A percentile compares a stretch with the other conserved stretches of the same genome.
phyloP scores from a whole-genome alignment of 768 basidiomycete genomes.

The Termitomyces sp. region DNA sequence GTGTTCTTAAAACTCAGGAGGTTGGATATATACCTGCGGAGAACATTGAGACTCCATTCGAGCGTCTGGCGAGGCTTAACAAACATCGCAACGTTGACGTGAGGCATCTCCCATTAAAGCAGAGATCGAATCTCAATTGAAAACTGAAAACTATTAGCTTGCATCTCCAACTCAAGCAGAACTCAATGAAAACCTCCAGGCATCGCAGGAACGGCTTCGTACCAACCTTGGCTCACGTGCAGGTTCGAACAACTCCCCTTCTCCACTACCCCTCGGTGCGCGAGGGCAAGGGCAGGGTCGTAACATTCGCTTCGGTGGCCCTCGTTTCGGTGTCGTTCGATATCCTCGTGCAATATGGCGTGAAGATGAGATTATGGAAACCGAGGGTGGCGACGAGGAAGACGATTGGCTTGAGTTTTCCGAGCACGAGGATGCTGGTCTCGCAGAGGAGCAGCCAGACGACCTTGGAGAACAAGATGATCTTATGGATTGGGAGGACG shows the following conservation, averaged over 20 bases:
- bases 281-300: conserved; percentile 32
- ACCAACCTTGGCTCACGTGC: conserved; percentile 47
- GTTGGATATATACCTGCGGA: conserved; percentile 99
- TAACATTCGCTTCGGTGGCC: conserved; percentile 70
- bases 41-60: conserved; percentile 98
- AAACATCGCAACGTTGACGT: conserved; percentile 98
- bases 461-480: conserved; percentile 65
- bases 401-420: conserved; percentile 43
- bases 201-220: conserved; percentile 29
- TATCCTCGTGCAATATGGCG: conserved; percentile 86
- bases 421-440: conserved; percentile 63
- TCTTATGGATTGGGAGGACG: conserved; percentile 86
- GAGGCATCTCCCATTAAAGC: conserved; percentile 27
- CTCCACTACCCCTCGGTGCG: conserved; percentile 41
- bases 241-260: conserved; percentile 47
- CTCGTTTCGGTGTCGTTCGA: conserved; percentile 57
- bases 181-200: conserved; percentile 48
- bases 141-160: conserved; percentile 40
- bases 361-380: conserved; percentile 61
- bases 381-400: conserved; percentile 69
- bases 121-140: neutral
- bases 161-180: conserved; percentile 75
- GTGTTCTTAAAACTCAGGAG: conserved; percentile 97
- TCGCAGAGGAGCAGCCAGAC: conserved; percentile 52
- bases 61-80: conserved; percentile 91